These are phyloP conservation scores for Zancudomyces culisetae DNA, from an alignment of 371 early-diverging fungal species.

Conservation along the genomic window DNA sequence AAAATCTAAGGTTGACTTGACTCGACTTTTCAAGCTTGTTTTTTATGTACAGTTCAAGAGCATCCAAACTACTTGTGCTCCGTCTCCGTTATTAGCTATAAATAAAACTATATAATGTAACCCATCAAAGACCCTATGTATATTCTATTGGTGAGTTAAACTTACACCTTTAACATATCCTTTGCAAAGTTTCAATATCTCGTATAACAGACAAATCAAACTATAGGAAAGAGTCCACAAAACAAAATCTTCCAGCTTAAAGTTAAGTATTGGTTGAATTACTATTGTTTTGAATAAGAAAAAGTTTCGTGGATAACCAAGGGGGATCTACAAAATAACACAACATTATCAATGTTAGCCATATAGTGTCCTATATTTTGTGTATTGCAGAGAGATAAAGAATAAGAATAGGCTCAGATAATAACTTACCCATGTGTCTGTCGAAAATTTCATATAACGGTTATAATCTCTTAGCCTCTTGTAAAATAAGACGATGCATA, in stretches of 20 bases:
- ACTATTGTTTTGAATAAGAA: neutral
- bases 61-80: too few relatives aligned
- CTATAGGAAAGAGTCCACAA: neutral
- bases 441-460: neutral
- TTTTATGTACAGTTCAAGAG: too few relatives aligned
- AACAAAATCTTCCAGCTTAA: constrained; percentile 1
- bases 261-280: neutral
- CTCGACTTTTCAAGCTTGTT: too few relatives aligned
- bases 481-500: neutral
- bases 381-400: neutral
- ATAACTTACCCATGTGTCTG: neutral
- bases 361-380: neutral
- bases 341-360: too few relatives aligned
- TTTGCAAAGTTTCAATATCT: neutral
- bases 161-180: neutral
- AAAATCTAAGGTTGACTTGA: too few relatives aligned
- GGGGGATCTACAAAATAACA: neutral
- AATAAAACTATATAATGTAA: neutral
- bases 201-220: constrained; percentile 1
- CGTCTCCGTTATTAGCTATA: neutral
- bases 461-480: neutral
- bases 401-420: neutral
- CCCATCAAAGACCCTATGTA: neutral
- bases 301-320: constrained; percentile 1
- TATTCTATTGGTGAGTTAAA: neutral